Evolutionary conservation across 352 stramenopile species (phyloP).

Genomic region (Elongisporangium anandrum): DNA sequence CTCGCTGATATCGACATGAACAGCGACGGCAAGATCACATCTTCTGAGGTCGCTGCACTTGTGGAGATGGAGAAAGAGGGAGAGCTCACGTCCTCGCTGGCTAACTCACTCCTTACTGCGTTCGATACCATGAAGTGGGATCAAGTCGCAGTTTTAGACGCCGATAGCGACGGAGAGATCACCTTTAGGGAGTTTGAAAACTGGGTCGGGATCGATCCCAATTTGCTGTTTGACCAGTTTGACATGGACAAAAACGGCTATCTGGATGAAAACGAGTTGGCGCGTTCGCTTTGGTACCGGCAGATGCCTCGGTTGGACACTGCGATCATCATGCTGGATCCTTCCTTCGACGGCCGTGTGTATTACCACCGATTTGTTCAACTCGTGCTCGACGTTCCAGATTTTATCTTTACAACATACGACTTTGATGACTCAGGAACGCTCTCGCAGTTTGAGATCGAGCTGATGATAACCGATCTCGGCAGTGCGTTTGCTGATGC

Average conservation of each 20-base stretch:
- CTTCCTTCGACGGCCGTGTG: conserved; percentile 76
- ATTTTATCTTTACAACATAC: conserved; percentile 70
- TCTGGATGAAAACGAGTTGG: conserved; percentile 80
- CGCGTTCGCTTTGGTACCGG: conserved; percentile 54
- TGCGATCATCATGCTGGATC: conserved; percentile 68
- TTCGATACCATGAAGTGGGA: conserved; percentile 60
- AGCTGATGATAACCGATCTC: conserved; percentile 65
- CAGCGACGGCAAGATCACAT: conserved; percentile 65
- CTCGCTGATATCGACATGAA: conserved; percentile 65
- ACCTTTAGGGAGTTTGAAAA: conserved; percentile 62
- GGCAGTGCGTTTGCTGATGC: conserved; percentile 37
- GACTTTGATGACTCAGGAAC: conserved; percentile 60
- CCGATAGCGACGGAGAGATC: conserved; percentile 46
- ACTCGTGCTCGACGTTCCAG: conserved; percentile 30
- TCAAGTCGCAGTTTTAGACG: conserved; percentile 47
- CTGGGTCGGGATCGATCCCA: conserved; percentile 69
- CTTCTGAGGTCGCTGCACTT: conserved; percentile 43
- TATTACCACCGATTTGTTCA: conserved; percentile 66
- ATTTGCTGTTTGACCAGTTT: conserved; percentile 79
- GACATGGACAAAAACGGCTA: conserved; percentile 84
- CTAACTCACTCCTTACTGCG: conserved; percentile 35
- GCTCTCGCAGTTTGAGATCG: conserved; percentile 57
- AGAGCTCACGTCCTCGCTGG: conserved; percentile 36
- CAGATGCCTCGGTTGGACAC: conserved; percentile 67
- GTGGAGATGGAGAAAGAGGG: conserved; percentile 17